Evolutionary conservation across 73 alveolate genomes (phyloP).

Genomic region (Paramecium pentaurelia): DNA sequence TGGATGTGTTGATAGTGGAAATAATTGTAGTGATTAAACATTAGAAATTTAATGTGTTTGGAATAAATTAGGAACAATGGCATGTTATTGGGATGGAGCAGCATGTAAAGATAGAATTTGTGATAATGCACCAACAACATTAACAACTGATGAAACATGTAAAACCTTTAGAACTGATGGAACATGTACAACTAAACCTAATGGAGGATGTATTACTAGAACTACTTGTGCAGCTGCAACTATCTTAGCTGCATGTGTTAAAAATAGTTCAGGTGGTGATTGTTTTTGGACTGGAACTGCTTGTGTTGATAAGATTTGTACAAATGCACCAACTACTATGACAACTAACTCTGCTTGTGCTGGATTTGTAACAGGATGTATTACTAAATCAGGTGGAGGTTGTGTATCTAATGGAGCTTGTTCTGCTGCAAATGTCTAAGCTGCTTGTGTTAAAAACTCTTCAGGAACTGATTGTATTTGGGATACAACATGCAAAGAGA

Average conservation of each 20-base stretch:
- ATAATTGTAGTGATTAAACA: neutral
- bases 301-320: neutral
- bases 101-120: neutral
- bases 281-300: neutral
- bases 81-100: neutral
- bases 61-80: neutral
- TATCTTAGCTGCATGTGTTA: neutral
- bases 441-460: neutral
- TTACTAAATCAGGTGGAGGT: conserved; percentile 4
- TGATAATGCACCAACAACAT: neutral
- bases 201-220: conserved; percentile 25
- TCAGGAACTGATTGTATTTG: neutral
- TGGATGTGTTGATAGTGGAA: conserved; percentile 29
- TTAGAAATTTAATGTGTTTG: neutral
- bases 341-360: neutral
- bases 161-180: neutral
- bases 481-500: conserved; percentile 4
- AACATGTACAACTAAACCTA: neutral
- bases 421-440: neutral
- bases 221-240: neutral
- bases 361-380: conserved; percentile 2
- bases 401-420: neutral
- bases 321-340: conserved; percentile 19
- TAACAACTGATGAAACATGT: neutral
- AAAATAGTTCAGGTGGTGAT: neutral